Evolutionary conservation across 768 basidiomycete species (phyloP).

Genomic region (Antrodiella citrinella): DNA sequence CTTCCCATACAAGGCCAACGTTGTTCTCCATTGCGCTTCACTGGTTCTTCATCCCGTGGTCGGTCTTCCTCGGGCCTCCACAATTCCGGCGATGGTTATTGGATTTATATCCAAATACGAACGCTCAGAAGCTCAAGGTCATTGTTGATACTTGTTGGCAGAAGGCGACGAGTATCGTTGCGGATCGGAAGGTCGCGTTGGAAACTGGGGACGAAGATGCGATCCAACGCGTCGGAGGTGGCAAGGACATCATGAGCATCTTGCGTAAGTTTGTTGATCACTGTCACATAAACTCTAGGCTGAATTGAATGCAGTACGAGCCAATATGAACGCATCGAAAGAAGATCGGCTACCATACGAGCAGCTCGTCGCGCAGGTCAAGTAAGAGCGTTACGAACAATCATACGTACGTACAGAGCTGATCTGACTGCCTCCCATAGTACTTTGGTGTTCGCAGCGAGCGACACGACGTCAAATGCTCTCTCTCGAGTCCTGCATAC

Average conservation of each 20-base stretch:
- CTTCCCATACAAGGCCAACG: not conserved
- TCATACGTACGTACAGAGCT: not conserved
- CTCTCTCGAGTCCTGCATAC: slow-evolving; percentile 17
- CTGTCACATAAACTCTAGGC: not conserved
- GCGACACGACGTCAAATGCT: slow-evolving; percentile 19
- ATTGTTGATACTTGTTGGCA: not conserved
- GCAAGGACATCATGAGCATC: slow-evolving; percentile 20
- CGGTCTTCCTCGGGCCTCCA: not conserved
- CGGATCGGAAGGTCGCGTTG: slow-evolving; percentile 1
- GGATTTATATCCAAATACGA: not conserved
- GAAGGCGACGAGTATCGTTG: not conserved
- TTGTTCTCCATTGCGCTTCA: not conserved
- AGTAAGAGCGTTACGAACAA: slow-evolving; percentile 9
- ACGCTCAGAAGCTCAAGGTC: not conserved
- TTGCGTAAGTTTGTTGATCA: slow-evolving; percentile 9
- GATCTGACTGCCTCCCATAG: slow-evolving; percentile 1
- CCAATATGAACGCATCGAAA: slow-evolving; percentile 11
- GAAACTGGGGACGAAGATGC: slow-evolving; percentile 9
- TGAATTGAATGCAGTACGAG: slow-evolving; percentile 7
- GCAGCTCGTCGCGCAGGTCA: slow-evolving; percentile 17
- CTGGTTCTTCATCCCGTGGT: not conserved
- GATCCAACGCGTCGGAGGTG: slow-evolving; percentile 12
- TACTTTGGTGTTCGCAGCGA: slow-evolving; percentile 13
- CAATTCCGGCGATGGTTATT: not conserved
- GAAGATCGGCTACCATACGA: slow-evolving; percentile 17